Base-by-base conservation (phyloP, 2,329 filamentous ascomycete species). In the Colletotrichum sp. region DNA sequence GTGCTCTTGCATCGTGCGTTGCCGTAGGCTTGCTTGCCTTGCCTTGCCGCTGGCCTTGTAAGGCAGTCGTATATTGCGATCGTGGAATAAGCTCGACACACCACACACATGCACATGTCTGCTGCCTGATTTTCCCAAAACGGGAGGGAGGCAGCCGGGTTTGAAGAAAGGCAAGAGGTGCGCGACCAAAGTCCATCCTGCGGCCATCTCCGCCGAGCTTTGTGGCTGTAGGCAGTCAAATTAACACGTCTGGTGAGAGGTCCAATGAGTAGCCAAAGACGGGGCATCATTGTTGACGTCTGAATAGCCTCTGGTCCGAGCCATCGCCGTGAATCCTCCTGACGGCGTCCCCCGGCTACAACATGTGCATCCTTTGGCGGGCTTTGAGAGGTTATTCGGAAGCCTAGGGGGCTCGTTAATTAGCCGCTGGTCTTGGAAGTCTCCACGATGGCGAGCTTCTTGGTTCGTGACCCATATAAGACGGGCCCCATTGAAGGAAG, bases 221-320 rank as follows among this genome's bases (percentile, higher is more conserved):
- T 59, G 21, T 30, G 55, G 55, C 55, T 28, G 55, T 30, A 59
- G 55, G 43, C 43, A 52, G 55, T 30, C 24, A 59, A 59, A 59
- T 59, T 59, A 59, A 7, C 15, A 26, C 21, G 24, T 59, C 24
- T 59, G 55, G 24, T 59, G 55, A 30, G 55, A 26, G 26, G 55
- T 59, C 43, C 55, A 59, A 16, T 26, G 55, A 16, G 21, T 39
- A 34, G 24, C n/a, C 61, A 64, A 26, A 34, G 61, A 39, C 61
- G 48, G 24, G 10, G 18, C n/a, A 64, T 52, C n/a, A 7, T 15
- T n/a, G 12, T 60, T 57, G 69, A 72, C 64, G 63, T 75, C 69
- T 63, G 69, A 72, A 72, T 72, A 75, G 73, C 63, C 68, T 72
- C 57, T 59, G 63, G 57, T 26, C 32, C 63, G 43, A 64, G 69